Evolutionary conservation across 768 basidiomycete species (phyloP), one percentile per base, ranked within the genome.

Genomic region (Lentinula detonsa): DNA sequence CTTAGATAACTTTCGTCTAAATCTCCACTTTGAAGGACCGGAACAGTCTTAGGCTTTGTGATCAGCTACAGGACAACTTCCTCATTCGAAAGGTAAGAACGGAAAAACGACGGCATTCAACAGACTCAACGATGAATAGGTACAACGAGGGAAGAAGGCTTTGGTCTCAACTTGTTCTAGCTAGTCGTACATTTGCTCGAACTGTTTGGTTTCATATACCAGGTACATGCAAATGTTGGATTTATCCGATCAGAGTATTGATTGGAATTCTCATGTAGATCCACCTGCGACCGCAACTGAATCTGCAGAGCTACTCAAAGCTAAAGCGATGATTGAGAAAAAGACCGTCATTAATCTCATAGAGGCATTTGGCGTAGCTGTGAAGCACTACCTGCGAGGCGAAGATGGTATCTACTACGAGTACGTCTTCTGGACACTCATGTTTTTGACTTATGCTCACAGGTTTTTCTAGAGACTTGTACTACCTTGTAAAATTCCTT

Each of bases 41-140:
- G 88, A 78, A 88, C 86, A 4, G 85, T 90, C 1, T 76, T 90
- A 23, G 88, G 88, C 78, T 90, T 90, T 64, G 81, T 90, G 39
- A 83, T 90, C 56, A 86, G 86, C 0, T 88, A 87, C 69, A 70
- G 87, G 61, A 88, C 87, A 9, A 88, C 85, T 10, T 84, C 87
- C 4, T 86, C 85, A 42, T 88, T 87, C 65, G 87, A 88, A 69
- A 75, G 50, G 50, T 51, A 10, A 35, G 50, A 34, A 15, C 16
- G 15, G 2, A 16, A 51, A 16, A 5, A 51, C 16, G 50, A 15
- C 33, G 33, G 50, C 15, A 13, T 13, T n/a, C 4, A 34, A 51
- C 15, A 33, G 11, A 9, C 28, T 34, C 8, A 21, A 4, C 11
- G 8, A 7, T 33, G 6, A 11, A 7, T 33, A 51, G 86, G n/a